Conservation (phyloP, 202 grass and related monocot genomes). For the Bolboschoenoplectus hybrid region DNA sequence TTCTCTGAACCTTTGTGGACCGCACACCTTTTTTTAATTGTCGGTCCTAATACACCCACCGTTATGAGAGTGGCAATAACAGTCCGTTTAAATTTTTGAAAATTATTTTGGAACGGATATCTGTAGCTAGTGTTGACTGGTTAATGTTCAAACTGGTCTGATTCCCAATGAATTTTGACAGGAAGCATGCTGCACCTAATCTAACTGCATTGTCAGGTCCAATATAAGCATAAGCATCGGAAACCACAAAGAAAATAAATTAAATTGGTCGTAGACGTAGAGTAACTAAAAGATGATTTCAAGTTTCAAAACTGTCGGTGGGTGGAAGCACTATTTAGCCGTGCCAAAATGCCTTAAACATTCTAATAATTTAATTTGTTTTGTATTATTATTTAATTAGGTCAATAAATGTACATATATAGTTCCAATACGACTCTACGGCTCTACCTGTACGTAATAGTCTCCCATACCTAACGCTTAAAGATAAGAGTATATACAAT, state of each 20-base stretch:
- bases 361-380: neutral
- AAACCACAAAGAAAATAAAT: neutral
- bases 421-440: neutral
- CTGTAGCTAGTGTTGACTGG: conserved; percentile 28
- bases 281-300: neutral
- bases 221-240: conserved; percentile 25
- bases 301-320: conserved; percentile 17
- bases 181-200: conserved; percentile 35
- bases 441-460: too few relatives aligned
- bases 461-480: neutral
- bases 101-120: conserved; percentile 6
- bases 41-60: neutral
- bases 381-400: neutral
- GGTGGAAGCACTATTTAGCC: neutral
- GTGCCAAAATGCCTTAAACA: conserved; percentile 27
- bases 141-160: conserved; percentile 32
- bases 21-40: neutral
- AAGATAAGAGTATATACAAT: neutral
- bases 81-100: conserved; percentile 12
- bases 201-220: conserved; percentile 28
- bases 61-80: neutral
- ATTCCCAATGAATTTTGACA: conserved; percentile 34
- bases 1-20: neutral
- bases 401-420: neutral
- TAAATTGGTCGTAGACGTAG: neutral